Evolutionary conservation across 768 basidiomycete genomes (phyloP), one percentile per base, ranked within the genome.

Genomic region (Naematelia encephala): DNA sequence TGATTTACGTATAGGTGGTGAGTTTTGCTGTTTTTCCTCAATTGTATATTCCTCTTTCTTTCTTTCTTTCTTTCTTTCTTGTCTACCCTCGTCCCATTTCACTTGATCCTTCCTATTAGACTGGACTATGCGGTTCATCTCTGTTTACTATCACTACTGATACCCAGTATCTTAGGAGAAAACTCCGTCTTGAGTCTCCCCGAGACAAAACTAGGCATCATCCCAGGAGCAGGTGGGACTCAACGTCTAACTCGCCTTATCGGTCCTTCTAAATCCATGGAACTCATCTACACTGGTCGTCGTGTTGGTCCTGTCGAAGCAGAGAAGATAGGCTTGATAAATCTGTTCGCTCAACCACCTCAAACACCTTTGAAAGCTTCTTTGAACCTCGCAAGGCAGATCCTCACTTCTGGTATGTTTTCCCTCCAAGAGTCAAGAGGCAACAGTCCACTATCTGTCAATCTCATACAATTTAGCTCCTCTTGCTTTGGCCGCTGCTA

Each of bases 211-310:
- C 82, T 97, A 27, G 94, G 92, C 51, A 87, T 90, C 60, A 94
- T 97, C 70, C 92, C 93, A 16, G 93, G 93, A 2, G 91, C 88
- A 11, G 94, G 93, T 22, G 93, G 93, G 4, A 91, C 91, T 0
- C 93, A 97, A 72, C 87, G 93, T 34, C 84, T 96, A 54, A 84
- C 89, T 11, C 85, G 82, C 62, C 82, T 87, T 8, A 82, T 97
- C 59, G 94, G 94, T 29, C 93, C 91, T 77, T 89, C 91, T 5
- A 85, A 88, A 62, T 83, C 92, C 19, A 98, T 96, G 91, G 94
- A 98, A 73, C 78, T 97, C 75, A 84, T 90, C 42, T 83, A 92
- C 57, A 96, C 93, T 0, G 94, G 94, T 1, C 84, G 87, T 30
- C 86, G 80, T 59, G 82, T 94, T 67, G 78, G 81, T 43, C 93